Percentiles rank a stretch among this genome's conserved stretches.
Conservation (phyloP, 73 alveolate genomes). For the Tetrahymena malaccensis region DNA sequence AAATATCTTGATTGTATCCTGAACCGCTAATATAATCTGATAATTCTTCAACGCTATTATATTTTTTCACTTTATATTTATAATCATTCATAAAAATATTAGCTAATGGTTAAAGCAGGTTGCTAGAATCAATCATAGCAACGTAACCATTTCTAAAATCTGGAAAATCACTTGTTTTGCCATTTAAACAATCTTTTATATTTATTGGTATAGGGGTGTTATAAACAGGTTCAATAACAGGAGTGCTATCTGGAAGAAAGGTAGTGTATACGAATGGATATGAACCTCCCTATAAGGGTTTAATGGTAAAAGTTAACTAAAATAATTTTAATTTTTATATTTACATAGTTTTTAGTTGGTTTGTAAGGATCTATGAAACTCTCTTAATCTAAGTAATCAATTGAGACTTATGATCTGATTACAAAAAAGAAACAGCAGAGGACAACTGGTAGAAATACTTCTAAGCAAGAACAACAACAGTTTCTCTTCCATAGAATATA, state of each 20-base stretch:
- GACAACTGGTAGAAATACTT: slow-evolving; percentile 69
- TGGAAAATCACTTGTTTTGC: not conserved
- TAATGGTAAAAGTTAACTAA: not conserved
- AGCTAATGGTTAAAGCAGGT: not conserved
- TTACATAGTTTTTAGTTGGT: not conserved
- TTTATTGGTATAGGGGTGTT: not conserved
- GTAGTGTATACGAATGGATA: not conserved
- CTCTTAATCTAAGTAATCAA: not conserved
- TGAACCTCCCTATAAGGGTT: not conserved
- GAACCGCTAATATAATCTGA: not conserved
- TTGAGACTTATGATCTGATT: not conserved
- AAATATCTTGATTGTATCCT: not conserved
- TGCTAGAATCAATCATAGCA: not conserved
- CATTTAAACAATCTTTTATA: not conserved
- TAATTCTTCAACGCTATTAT: not conserved
- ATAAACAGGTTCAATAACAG: not conserved
- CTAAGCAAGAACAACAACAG: slow-evolving; percentile 67
- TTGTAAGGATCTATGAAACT: not conserved
- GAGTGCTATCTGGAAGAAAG: not conserved
- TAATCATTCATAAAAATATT: not conserved
- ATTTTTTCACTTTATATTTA: not conserved
- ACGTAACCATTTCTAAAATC: slow-evolving; percentile 23
- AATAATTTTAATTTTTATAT: too few species aligned
- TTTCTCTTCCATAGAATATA: slow-evolving; percentile 84
- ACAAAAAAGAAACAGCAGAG: not conserved